Base-by-base conservation (phyloP, 176 grass and related monocot genomes). In the Dactylis glomerata region DNA sequence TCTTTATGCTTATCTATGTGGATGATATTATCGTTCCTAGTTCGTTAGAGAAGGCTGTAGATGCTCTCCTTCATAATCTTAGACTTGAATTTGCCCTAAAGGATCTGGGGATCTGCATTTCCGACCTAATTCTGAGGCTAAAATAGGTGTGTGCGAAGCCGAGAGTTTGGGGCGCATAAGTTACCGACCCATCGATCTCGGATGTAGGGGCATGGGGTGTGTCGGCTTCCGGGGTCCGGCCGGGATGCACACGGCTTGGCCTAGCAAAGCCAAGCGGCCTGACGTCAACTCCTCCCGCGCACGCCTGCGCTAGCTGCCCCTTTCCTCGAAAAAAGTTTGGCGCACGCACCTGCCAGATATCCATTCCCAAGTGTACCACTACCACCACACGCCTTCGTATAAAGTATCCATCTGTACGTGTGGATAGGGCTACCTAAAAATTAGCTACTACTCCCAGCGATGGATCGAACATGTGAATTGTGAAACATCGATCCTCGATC, bases 221-320 rank as follows among this genome's bases (percentile, higher is more conserved):
- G 69, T 77, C 77, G 85, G 82, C 56, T 61, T 78, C 90, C 82
- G 78, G 83, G 83, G 79, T 58, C 90, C 86, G 83, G 78, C 68
- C 68, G 68, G 68, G 5, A 36, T 17, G 31, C 66, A 58, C 10
- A 23, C 2, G 52, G 23, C 52, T 51, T 20, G 59, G 84, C 80
- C 80, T 87, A 68, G 67, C 30, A 59, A 59, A 30, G 28, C 68
- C 83, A 64, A 92, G 36, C 27, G 33, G 40, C 4, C 69, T 19
- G 55, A 68, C 77, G 86, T 81, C 69, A 89, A 86, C 84, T 17
- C 8, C 23, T 2, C 5, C 47, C 67, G 45, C 31, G 65, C 34
- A 64, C 63, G 67, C 56, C 20, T 10, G 49, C 20, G 28, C 79
- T 62, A 26, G 28, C 79, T 62, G 66, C 83, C 40, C 56, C 57